A percentile compares a stretch with the other conserved stretches of the same genome.
Evolutionary conservation across 75 land plant genomes (phyloP).

Genomic region (Sequoiadendron giganteum): DNA sequence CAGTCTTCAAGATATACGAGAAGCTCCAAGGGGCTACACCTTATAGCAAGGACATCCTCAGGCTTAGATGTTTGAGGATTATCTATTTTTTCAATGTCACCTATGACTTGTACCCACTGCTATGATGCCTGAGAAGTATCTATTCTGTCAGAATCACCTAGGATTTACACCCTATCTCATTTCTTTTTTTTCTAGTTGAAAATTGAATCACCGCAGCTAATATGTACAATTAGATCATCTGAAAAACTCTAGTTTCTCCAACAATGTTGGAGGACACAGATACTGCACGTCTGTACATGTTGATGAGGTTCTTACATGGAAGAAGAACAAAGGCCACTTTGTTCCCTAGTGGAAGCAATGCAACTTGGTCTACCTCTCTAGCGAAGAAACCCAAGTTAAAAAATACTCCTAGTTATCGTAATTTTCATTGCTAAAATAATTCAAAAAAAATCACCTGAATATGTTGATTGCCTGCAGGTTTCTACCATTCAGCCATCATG

Average conservation of each 20-base stretch:
- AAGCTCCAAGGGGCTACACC: no score
- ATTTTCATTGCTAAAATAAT: background rate
- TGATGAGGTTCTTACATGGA: no score
- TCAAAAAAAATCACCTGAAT: background rate
- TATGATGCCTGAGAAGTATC: background rate
- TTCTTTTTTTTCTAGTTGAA: background rate
- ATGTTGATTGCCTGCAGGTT: slow-evolving; percentile 20
- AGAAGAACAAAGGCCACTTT: no score
- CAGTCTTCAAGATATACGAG: no score
- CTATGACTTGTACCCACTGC: background rate
- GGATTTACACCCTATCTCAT: background rate
- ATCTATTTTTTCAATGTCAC: background rate
- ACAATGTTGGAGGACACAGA: no score
- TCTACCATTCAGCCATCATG: slow-evolving; percentile 33
- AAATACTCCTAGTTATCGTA: background rate
- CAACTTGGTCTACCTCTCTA: background rate
- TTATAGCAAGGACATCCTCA: no score
- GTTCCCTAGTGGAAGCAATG: background rate
- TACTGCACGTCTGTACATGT: no score
- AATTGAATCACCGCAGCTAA: no score
- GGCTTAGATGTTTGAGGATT: background rate
- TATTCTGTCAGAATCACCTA: background rate
- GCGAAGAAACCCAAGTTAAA: background rate
- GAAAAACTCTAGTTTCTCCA: no score
- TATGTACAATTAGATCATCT: no score